phyloP scores from a whole-genome alignment of 805 yeast genomes.

The Lipomyces kockii region DNA sequence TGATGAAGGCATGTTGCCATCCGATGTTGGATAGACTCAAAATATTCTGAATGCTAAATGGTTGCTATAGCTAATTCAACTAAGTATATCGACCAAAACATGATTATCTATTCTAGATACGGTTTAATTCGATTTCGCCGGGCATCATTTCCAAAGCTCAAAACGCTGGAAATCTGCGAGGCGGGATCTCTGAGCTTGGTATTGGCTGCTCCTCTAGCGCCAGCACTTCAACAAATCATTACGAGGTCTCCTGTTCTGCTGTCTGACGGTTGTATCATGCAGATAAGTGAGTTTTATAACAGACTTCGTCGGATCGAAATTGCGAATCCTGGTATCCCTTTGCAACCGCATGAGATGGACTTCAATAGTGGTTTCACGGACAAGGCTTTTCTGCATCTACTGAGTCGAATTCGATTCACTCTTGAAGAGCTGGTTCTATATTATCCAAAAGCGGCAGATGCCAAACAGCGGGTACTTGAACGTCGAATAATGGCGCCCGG shows the following conservation, averaged over 20 bases:
- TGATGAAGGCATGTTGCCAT: neutral
- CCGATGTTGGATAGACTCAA: neutral
- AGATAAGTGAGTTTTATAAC: neutral
- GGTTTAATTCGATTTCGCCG: neutral
- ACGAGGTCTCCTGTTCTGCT: neutral
- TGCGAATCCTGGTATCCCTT: conserved; percentile 6
- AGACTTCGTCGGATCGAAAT: conserved; percentile 4
- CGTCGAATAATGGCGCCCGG: conserved; percentile 1
- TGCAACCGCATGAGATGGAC: neutral
- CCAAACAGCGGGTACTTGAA: neutral
- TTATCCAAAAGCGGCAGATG: neutral
- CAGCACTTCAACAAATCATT: neutral
- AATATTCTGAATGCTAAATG: neutral
- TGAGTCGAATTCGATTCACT: neutral
- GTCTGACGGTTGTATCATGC: conserved; percentile 3
- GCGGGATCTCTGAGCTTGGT: neutral
- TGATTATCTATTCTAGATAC: neutral
- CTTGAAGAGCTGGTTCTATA: conserved; percentile 4
- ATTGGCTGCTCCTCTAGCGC: conserved; percentile 1
- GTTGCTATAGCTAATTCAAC: neutral
- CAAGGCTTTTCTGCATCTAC: neutral
- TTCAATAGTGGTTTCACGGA: neutral
- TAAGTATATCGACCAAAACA: neutral
- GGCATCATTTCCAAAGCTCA: neutral
- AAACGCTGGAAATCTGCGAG: conserved; percentile 1